Percentiles rank a stretch among this genome's conserved stretches.
Conservation (phyloP, 1,284 basidiomycete species). For the Flammula alnicola region DNA sequence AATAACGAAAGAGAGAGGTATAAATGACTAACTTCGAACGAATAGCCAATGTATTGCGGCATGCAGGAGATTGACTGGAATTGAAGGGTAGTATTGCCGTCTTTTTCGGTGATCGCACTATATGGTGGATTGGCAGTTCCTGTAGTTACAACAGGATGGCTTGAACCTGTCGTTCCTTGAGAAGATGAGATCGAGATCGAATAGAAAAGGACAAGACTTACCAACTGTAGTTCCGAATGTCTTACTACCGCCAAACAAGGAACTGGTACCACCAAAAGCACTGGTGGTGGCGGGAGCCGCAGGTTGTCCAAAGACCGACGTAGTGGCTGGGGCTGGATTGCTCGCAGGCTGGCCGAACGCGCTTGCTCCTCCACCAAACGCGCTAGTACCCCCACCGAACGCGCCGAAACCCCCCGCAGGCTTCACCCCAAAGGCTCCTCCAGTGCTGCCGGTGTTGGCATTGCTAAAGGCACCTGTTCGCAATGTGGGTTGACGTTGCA, state of each 20-base stretch:
- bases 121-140: constrained; percentile 69
- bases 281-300: constrained; percentile 33
- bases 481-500: constrained; percentile 24
- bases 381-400: constrained; percentile 53
- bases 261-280: constrained; percentile 41
- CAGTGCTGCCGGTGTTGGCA: constrained; percentile 41
- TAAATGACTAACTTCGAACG: constrained; percentile 62
- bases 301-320: constrained; percentile 37
- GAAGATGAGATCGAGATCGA: constrained; percentile 9
- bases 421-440: constrained; percentile 57
- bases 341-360: constrained; percentile 36
- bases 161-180: constrained; percentile 35
- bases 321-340: constrained; percentile 25
- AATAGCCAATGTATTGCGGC: constrained; percentile 69
- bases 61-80: constrained; percentile 79
- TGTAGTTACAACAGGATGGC: constrained; percentile 53
- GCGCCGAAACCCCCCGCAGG: constrained; percentile 72
- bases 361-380: constrained; percentile 47
- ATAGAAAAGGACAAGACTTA: constrained; percentile 7
- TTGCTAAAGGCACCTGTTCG: constrained; percentile 65
- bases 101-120: constrained; percentile 60
- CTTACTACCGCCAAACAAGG: constrained; percentile 53
- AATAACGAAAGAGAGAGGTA: constrained; percentile 7
- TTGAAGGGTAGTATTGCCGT: constrained; percentile 53
- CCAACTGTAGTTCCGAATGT: constrained; percentile 36